Percentiles rank a stretch among this genome's conserved stretches.
These are phyloP conservation scores for Hortaea werneckii DNA, from an alignment of 2,329 filamentous ascomycete species.

Conservation along the genomic window DNA sequence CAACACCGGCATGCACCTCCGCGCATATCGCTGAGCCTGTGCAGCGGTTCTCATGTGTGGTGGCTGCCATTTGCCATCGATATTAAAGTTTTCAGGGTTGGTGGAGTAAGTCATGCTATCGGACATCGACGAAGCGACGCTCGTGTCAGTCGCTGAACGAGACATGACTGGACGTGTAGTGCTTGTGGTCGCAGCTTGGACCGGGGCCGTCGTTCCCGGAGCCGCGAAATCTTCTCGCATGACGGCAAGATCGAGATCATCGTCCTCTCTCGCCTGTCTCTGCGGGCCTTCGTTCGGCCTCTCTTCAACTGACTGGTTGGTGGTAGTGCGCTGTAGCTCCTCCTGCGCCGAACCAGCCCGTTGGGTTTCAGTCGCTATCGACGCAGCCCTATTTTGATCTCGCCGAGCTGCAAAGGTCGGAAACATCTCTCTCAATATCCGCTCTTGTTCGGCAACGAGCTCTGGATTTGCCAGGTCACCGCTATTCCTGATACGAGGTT, in stretches of 20 bases:
- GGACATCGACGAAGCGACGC: constrained; percentile 13
- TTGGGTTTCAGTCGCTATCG: constrained; percentile 12
- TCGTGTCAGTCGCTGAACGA: constrained; percentile 18
- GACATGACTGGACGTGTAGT: constrained; percentile 11
- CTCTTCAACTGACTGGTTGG: constrained; percentile 4
- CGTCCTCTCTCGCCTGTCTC: constrained; percentile 21
- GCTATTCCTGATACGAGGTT: constrained; percentile 20
- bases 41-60: constrained; percentile 24
- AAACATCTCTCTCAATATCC: constrained; percentile 37
- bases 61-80: constrained; percentile 26
- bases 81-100: constrained; percentile 20
- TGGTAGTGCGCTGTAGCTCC: constrained; percentile 3
- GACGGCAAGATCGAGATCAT: constrained; percentile 25
- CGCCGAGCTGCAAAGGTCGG: constrained; percentile 26
- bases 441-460: constrained; percentile 39
- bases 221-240: constrained; percentile 21
- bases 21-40: constrained; percentile 36
- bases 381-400: neutral
- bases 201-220: constrained; percentile 1
- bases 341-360: constrained; percentile 1
- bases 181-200: neutral
- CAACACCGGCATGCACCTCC: constrained; percentile 38
- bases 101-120: constrained; percentile 25
- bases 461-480: constrained; percentile 26
- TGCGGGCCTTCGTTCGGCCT: constrained; percentile 4